phyloP scores from a whole-genome alignment of 257 asterid species.

The Solanum dulcamara region DNA sequence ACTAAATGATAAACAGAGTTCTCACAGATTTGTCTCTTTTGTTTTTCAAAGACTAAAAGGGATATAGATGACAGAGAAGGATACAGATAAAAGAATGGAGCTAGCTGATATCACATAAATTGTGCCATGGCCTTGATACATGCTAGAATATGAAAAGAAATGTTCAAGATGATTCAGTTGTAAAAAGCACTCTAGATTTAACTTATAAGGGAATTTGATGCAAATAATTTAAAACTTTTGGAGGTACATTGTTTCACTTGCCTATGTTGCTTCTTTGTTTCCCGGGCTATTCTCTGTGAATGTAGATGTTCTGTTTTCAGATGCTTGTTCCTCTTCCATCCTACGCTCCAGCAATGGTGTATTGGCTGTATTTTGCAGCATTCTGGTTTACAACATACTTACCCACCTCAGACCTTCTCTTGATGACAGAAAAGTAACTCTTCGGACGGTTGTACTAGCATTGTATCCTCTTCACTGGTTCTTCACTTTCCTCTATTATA shows the following conservation, averaged over 20 bases:
- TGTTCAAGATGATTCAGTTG: background rate
- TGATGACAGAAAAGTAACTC: conserved; percentile 59
- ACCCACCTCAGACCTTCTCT: conserved; percentile 58
- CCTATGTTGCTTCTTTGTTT: conserved; percentile 85
- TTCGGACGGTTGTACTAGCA: conserved; percentile 53
- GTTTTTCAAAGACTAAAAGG: background rate
- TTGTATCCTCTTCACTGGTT: conserved; percentile 97
- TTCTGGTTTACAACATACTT: conserved; percentile 57
- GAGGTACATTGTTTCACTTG: conserved; percentile 97
- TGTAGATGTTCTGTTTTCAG: conserved; percentile 41
- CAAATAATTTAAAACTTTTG: conserved; percentile 18
- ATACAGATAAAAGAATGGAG: background rate
- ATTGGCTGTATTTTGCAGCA: conserved; percentile 62
- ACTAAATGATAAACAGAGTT: background rate
- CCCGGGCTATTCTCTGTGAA: conserved; percentile 48
- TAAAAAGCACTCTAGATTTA: background rate
- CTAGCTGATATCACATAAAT: background rate
- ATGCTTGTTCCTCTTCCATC: conserved; percentile 57
- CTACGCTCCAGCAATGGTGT: conserved; percentile 69
- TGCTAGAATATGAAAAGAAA: background rate
- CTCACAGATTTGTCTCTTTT: background rate
- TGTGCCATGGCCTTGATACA: background rate
- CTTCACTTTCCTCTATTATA: conserved; percentile 77
- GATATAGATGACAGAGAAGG: background rate
- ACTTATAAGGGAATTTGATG: conserved; percentile 21